Percentiles rank a stretch among this genome's conserved stretches.
Conservation (phyloP, 2,329 filamentous ascomycete genomes). For the Aspergillus versicolor region DNA sequence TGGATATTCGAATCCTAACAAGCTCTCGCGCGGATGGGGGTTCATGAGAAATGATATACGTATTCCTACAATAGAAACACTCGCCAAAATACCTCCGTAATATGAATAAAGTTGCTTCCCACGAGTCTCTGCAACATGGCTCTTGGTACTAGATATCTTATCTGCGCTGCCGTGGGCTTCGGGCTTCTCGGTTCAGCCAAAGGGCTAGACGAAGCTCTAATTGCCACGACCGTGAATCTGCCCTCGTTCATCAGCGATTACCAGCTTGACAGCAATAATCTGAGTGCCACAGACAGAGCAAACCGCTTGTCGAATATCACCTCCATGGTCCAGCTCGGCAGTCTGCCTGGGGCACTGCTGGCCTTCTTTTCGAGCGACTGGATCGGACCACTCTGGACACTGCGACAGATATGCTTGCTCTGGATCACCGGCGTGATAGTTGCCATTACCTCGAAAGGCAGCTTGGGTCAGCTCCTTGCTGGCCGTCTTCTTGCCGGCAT, state of each 20-base stretch:
- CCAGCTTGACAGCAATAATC: neutral
- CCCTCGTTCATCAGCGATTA: slow-evolving; percentile 20
- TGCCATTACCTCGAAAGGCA: slow-evolving; percentile 33
- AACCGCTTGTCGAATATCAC: slow-evolving; percentile 34
- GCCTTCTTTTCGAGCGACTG: slow-evolving; percentile 29
- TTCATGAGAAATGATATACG: too few species aligned
- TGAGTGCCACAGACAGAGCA: neutral
- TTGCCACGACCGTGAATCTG: slow-evolving; percentile 21
- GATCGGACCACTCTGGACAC: slow-evolving; percentile 27
- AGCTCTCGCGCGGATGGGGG: too few species aligned
- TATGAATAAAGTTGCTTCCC: too few species aligned
- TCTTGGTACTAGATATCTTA: neutral
- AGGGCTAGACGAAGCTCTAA: slow-evolving; percentile 24
- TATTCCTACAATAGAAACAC: too few species aligned
- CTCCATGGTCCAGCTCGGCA: slow-evolving; percentile 42
- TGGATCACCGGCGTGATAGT: slow-evolving; percentile 28
- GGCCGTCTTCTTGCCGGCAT: slow-evolving; percentile 34
- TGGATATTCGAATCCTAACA: too few species aligned
- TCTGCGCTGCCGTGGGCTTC: slow-evolving; percentile 2
- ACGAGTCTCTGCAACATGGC: too few species aligned
- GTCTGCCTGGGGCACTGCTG: slow-evolving; percentile 35
- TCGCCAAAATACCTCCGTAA: too few species aligned
- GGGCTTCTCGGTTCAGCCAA: slow-evolving; percentile 7
- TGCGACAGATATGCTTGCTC: slow-evolving; percentile 21
- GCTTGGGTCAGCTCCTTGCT: slow-evolving; percentile 27